A percentile compares a stretch with the other conserved stretches of the same genome.
These are phyloP conservation scores for Peterozyma xylosa DNA, from an alignment of 805 yeast genomes.

Conservation along the genomic window DNA sequence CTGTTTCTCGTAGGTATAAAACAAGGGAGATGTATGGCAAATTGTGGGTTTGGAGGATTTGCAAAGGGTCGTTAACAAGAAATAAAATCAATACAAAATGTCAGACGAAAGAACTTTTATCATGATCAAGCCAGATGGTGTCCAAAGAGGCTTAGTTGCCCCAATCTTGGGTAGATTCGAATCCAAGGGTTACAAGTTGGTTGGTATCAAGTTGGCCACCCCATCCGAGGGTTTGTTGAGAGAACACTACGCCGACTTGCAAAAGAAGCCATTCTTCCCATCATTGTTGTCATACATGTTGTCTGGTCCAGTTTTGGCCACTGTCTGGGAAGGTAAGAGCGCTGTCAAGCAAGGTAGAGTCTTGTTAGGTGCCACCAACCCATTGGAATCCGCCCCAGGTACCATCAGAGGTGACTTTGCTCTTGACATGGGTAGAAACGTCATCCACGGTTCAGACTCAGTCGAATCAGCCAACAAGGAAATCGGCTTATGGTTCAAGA, in stretches of 20 bases:
- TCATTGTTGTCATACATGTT: conserved; percentile 92
- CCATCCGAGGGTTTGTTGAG: conserved; percentile 86
- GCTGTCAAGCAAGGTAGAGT: conserved; percentile 98
- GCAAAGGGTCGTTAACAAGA: too few species aligned
- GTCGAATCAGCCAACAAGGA: conserved; percentile 97
- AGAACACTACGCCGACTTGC: conserved; percentile 93
- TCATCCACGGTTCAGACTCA: conserved; percentile 98
- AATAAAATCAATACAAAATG: conserved; percentile 23
- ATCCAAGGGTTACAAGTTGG: conserved; percentile 95
- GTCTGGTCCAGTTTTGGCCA: conserved; percentile 98
- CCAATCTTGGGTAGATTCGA: conserved; percentile 90
- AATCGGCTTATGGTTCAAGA: conserved; percentile 95
- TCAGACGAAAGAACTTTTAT: conserved; percentile 83
- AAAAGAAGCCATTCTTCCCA: conserved; percentile 96
- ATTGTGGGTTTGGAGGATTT: too few species aligned
- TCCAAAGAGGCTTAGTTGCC: conserved; percentile 95
- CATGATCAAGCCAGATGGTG: conserved; percentile 98
- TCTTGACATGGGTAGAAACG: conserved; percentile 98
- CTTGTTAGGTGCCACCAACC: conserved; percentile 98
- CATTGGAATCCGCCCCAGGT: conserved; percentile 95
- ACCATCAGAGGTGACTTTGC: conserved; percentile 99
- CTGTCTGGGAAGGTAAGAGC: conserved; percentile 99
- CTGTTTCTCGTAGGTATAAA: too few species aligned
- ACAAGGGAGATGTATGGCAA: too few species aligned
- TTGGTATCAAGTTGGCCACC: conserved; percentile 83